These are phyloP conservation scores for Aspergillus thermomutatus DNA, from an alignment of 2,329 filamentous ascomycete genomes.

Conservation along the genomic window DNA sequence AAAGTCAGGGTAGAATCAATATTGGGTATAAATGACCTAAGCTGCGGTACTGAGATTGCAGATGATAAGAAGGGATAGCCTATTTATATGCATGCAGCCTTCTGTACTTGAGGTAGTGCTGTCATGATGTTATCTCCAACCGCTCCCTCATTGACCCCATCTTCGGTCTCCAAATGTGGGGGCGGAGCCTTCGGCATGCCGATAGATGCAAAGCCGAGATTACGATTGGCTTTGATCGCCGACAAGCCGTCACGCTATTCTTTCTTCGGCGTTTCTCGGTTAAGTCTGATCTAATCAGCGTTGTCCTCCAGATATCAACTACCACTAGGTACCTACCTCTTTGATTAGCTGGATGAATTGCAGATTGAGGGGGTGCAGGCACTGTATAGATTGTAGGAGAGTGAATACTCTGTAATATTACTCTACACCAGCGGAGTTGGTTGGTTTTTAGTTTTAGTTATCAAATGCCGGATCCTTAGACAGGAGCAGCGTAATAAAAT, in stretches of 20 bases:
- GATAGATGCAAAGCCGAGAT: constrained; percentile 24
- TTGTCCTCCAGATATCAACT: not conserved
- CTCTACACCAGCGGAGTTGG: not conserved
- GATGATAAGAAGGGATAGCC: not conserved
- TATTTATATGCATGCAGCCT: not conserved
- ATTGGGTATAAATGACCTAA: not conserved
- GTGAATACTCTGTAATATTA: not conserved
- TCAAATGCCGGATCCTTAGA: no score
- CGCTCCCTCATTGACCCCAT: not conserved
- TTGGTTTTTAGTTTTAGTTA: no score
- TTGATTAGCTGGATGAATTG: not conserved
- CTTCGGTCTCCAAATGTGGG: constrained; percentile 16
- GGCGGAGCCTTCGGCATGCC: constrained; percentile 27
- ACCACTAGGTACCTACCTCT: not conserved
- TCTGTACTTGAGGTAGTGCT: not conserved
- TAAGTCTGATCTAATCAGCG: not conserved
- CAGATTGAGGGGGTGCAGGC: not conserved
- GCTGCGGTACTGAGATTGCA: not conserved
- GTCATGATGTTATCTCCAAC: not conserved
- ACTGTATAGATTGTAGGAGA: not conserved
- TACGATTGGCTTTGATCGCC: constrained; percentile 22
- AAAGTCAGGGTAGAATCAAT: not conserved
- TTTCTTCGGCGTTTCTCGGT: not conserved
- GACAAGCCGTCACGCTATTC: constrained; percentile 2
- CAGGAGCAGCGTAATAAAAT: not conserved